These are phyloP conservation scores for Bipolaris sorokiniana DNA, from an alignment of 2,329 filamentous ascomycete genomes.

Conservation along the genomic window DNA sequence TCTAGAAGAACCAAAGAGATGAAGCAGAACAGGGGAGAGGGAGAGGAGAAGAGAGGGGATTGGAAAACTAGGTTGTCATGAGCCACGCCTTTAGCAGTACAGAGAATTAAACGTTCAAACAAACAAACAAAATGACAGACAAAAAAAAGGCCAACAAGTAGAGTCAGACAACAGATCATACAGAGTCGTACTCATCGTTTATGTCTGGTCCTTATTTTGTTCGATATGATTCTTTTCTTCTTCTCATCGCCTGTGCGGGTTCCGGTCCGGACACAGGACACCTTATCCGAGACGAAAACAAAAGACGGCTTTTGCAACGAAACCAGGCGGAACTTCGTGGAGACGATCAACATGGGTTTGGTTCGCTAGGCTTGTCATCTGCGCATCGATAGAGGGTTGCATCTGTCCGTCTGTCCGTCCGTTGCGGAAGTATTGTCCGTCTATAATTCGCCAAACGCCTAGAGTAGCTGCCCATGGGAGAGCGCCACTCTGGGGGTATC, in stretches of 20 bases:
- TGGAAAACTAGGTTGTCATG: constrained; percentile 26
- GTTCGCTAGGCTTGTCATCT: constrained; percentile 11
- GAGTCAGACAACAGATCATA: background rate
- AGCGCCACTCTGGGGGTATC: constrained; percentile 12
- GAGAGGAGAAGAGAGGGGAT: constrained; percentile 14
- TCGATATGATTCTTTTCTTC: background rate
- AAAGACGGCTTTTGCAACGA: background rate
- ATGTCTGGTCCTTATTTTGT: background rate
- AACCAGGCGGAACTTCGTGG: background rate
- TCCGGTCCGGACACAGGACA: background rate
- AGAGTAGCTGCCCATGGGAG: background rate
- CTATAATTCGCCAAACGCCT: constrained; percentile 15
- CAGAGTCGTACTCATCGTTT: too few relatives aligned
- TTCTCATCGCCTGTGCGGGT: constrained; percentile 6
- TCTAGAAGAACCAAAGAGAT: constrained; percentile 1
- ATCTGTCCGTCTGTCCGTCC: constrained; percentile 6
- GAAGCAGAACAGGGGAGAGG: constrained; percentile 18
- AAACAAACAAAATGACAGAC: constrained; percentile 1
- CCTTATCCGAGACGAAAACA: background rate
- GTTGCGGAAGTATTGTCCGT: background rate
- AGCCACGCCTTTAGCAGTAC: constrained; percentile 25
- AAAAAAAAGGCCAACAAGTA: background rate
- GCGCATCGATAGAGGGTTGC: constrained; percentile 13
- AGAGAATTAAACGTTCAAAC: constrained; percentile 9
- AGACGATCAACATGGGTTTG: constrained; percentile 17